Evolutionary conservation across 345 rosid species (phyloP), one percentile per base, ranked within the genome.

Genomic region (Clausena lansium): DNA sequence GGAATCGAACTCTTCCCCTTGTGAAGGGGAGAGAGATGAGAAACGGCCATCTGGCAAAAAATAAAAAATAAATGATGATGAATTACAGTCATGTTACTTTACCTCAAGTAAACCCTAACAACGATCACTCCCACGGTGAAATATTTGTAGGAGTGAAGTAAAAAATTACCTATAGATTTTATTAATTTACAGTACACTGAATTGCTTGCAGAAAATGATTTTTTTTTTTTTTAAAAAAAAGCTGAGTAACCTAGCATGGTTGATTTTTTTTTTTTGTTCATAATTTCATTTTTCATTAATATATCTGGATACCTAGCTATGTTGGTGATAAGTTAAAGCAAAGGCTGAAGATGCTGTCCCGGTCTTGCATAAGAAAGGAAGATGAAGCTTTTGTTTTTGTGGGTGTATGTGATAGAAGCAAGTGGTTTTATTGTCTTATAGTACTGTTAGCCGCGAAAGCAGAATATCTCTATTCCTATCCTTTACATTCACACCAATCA

Each of bases 401-500:
- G 28, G 27, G 55, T 50, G 36, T 25, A 70, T 67, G 71, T 35
- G 78, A 79, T 76, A 67, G 71, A 11, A 67, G 62, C 39, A 59
- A 60, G 32, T 41, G 77, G 33, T 54, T 83, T 67, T 17, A 66
- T 58, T 82, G 85, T 82, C 77, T 36, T 59, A 17, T 71, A n/a
- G n/a, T n/a, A 75, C 71, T 71, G 77, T 75, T 64, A 66, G 67
- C 73, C 54, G 54, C 13, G 64, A 8, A 58, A 73, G 33, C 81
- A 82, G 81, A 78, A 78, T 71, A 67, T 3, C 50, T 76, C 71
- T 70, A 38, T 61, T 75, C 50, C 68, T 64, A 33, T 75, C 79
- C 69, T 33, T 64, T 82, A 39, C 57, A 69, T n/a, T 17, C 74
- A 65, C 27, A 69, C 77, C 82, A 79, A 76, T 79, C 80, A 79